Evolutionary conservation across 257 asterid genomes (phyloP), one percentile per base, ranked within the genome.

Genomic region (Haberlea rhodopensis): DNA sequence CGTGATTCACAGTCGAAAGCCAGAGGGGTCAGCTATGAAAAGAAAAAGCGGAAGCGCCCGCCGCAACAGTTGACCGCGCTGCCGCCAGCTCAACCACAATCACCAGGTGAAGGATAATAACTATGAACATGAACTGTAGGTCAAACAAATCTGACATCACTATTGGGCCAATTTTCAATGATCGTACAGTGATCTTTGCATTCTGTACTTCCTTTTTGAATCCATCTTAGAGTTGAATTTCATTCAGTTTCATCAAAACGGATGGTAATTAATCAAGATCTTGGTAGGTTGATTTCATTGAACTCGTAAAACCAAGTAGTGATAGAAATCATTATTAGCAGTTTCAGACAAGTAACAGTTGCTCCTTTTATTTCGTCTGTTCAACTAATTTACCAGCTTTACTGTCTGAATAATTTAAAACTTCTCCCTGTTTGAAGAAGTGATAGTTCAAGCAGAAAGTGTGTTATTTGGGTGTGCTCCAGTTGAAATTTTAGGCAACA

Each of bases 1-100:
- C 89, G 94, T 0, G 98, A 91, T 67, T 61, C 84, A 76, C 98
- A 91, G 85, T 88, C 96, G 0, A 91, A 88, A 73, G 98, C 96
- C 0, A 68, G 98, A 9, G 98, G 98, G 4, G 80, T 91, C 21
- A 91, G 98, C 73, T 91, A 91, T 68, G 98, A 91, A 84, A 91
- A 91, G 87, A 91, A 88, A 78, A 91, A 91, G 65, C 49, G 95
- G 71, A 89, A 89, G 78, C 85, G 95, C 25, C 82, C 80, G 1
- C 76, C 80, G 18, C 73, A 32, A 45, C 70, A 67, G 53, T 8
- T 49, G 22, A 20, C 70, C 23, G 65, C 56, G 18, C 29, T 53
- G 34, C 32, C 70, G 7, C 60, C 76, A 1, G 74, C 75, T 3
- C 69, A 79, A 4, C 53, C 69, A 6, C 56, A 74, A 43, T 77